These are phyloP conservation scores for Pholiota adiposa DNA, from an alignment of 1,284 basidiomycete species.

Conservation along the genomic window DNA sequence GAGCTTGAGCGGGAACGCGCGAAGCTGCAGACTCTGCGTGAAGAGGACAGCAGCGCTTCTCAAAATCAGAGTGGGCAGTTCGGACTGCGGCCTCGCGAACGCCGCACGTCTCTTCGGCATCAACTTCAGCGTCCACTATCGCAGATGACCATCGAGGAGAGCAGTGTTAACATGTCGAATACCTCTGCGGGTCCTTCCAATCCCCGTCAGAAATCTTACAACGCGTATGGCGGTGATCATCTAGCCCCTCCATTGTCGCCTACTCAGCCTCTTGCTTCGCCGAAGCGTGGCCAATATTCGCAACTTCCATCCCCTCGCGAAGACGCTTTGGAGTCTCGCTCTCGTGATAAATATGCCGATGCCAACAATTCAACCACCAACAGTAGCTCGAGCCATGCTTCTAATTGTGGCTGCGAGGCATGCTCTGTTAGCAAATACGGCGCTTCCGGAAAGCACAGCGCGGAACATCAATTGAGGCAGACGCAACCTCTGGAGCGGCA, in stretches of 20 bases:
- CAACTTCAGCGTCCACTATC: slow-evolving; percentile 29
- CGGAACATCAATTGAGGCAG: slow-evolving; percentile 4
- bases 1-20: slow-evolving; percentile 59
- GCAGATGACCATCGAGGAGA: slow-evolving; percentile 26
- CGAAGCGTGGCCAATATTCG: slow-evolving; percentile 10
- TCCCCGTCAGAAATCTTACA: slow-evolving; percentile 22
- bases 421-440: slow-evolving; percentile 61
- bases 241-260: slow-evolving; percentile 37
- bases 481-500: not conserved
- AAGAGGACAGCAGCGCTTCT: slow-evolving; percentile 24
- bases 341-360: slow-evolving; percentile 18
- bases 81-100: slow-evolving; percentile 34
- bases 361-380: slow-evolving; percentile 26
- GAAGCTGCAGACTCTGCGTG: slow-evolving; percentile 39
- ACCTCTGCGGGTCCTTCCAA: slow-evolving; percentile 3
- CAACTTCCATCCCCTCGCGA: slow-evolving; percentile 8
- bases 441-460: slow-evolving; percentile 8
- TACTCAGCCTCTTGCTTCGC: slow-evolving; percentile 18
- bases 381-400: slow-evolving; percentile 46
- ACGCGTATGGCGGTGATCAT: slow-evolving; percentile 51
- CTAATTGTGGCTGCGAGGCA: slow-evolving; percentile 63
- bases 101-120: slow-evolving; percentile 38
- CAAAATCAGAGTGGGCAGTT: slow-evolving; percentile 18
- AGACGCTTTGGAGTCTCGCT: slow-evolving; percentile 16
- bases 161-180: slow-evolving; percentile 4